phyloP scores from a whole-genome alignment of 441 rosid genomes.

The Adansonia gregorii region DNA sequence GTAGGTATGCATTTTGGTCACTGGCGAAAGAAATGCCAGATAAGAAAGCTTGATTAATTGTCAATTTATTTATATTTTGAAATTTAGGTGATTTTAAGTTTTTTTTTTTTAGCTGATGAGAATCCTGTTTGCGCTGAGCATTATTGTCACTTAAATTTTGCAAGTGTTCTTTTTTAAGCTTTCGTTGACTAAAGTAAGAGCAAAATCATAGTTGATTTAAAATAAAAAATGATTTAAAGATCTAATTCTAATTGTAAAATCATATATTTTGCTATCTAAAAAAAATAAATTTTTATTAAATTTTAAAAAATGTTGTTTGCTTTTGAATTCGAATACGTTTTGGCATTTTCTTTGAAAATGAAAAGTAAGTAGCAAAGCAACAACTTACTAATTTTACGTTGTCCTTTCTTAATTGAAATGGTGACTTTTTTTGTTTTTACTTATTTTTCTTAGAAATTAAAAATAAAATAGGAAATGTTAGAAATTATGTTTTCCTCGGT shows the following conservation, averaged over 20 bases:
- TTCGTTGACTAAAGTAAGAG: neutral
- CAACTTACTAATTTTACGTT: neutral
- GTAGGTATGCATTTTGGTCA: constrained; percentile 2
- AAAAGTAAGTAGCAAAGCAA: neutral
- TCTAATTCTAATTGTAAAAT: neutral
- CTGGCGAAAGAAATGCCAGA: constrained; percentile 5
- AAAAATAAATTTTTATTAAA: neutral
- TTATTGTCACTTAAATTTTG: neutral
- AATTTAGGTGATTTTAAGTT: neutral
- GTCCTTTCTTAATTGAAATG: constrained; percentile 5
- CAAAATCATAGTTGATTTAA: neutral
- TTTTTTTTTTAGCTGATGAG: neutral
- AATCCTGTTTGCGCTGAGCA: neutral
- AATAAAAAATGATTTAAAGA: too few species aligned
- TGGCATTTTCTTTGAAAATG: neutral
- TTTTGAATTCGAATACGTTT: neutral
- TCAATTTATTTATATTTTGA: constrained; percentile 7
- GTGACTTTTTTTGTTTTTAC: neutral
- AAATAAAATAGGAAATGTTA: neutral
- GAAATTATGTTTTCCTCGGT: neutral
- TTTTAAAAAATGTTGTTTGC: neutral
- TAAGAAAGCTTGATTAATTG: neutral
- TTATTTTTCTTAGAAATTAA: neutral
- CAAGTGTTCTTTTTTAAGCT: neutral
- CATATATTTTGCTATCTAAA: neutral